Conservation (phyloP, 2,329 filamentous ascomycete genomes). For the Paracamarosporium sp. region DNA sequence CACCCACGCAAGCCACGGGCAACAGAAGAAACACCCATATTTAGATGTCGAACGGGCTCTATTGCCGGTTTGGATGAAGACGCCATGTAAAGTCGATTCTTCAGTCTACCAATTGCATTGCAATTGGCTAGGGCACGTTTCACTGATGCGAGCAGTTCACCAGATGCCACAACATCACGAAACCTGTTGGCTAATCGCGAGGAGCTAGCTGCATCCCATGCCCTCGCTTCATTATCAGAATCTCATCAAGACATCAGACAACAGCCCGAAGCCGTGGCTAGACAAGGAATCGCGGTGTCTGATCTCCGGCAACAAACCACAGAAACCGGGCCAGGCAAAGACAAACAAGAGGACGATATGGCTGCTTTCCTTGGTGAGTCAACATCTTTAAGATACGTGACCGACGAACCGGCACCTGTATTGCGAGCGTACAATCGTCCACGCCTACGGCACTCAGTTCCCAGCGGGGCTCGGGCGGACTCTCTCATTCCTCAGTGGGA, state of each 20-base stretch:
- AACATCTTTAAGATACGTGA: conserved; percentile 58
- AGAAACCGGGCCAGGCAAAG: conserved; percentile 18
- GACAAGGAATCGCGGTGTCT: background rate
- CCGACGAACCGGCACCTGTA: conserved; percentile 45
- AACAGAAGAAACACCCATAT: conserved; percentile 14
- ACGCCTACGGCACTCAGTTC: conserved; percentile 39
- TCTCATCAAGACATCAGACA: conserved; percentile 10
- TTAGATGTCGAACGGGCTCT: background rate
- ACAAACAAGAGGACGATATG: conserved; percentile 29
- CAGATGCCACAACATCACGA: conserved; percentile 16
- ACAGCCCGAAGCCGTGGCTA: conserved; percentile 15
- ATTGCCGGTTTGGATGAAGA: conserved; percentile 8
- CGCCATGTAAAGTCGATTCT: background rate
- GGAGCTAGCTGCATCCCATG: conserved; percentile 36
- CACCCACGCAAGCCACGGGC: conserved; percentile 34
- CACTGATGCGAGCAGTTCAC: conserved; percentile 8
- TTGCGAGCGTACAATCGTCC: conserved; percentile 20
- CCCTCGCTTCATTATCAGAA: conserved; percentile 35
- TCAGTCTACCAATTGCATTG: background rate
- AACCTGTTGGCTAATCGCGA: too few species aligned
- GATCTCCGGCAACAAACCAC: conserved; percentile 10
- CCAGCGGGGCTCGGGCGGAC: conserved; percentile 41
- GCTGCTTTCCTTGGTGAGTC: conserved; percentile 55
- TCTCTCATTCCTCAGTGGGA: conserved; percentile 48
- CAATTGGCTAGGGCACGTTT: background rate